Evolutionary conservation across 208 protist genomes (phyloP).

Genomic region (Phytomonas sp.): DNA sequence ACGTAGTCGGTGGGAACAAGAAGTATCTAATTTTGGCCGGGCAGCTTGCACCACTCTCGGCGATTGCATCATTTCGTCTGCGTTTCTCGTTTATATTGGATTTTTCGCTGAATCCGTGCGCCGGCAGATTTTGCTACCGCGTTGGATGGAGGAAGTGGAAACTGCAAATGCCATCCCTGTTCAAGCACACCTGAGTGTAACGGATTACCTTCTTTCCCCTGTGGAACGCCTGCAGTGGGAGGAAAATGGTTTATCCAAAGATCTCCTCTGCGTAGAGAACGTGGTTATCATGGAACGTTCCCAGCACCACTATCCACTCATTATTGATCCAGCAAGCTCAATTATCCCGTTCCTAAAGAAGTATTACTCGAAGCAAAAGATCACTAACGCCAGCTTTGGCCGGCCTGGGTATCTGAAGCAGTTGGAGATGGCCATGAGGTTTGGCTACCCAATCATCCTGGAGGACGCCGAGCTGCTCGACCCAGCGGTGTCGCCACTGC

Average conservation of each 20-base stretch:
- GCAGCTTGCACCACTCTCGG: conserved; percentile 92
- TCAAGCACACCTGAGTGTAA: conserved; percentile 51
- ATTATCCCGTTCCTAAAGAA: conserved; percentile 87
- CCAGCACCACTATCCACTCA: conserved; percentile 93
- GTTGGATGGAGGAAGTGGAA: conserved; percentile 84
- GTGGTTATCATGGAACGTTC: conserved; percentile 94
- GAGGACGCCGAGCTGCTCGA: conserved; percentile 99
- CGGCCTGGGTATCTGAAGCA: conserved; percentile 97
- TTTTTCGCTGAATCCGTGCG: conserved; percentile 96
- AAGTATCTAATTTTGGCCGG: conserved; percentile 76
- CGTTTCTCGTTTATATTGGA: conserved; percentile 97
- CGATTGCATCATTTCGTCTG: conserved; percentile 92
- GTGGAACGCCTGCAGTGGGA: conserved; percentile 93
- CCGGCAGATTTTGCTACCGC: conserved; percentile 70
- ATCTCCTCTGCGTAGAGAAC: conserved; percentile 97
- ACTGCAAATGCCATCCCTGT: conserved; percentile 51
- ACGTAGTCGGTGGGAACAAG: conserved; percentile 89
- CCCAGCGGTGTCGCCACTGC: conserved; percentile 96
- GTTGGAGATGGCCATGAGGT: conserved; percentile 96
- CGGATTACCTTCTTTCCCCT: conserved; percentile 92
- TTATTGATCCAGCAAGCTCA: conserved; percentile 99
- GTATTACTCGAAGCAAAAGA: conserved; percentile 63
- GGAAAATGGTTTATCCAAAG: conserved; percentile 90
- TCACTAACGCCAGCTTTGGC: conserved; percentile 76
- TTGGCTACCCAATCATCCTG: conserved; percentile 98